Conservation (phyloP, 495 filamentous ascomycete genomes). For the Stereocaulon alpinum region DNA sequence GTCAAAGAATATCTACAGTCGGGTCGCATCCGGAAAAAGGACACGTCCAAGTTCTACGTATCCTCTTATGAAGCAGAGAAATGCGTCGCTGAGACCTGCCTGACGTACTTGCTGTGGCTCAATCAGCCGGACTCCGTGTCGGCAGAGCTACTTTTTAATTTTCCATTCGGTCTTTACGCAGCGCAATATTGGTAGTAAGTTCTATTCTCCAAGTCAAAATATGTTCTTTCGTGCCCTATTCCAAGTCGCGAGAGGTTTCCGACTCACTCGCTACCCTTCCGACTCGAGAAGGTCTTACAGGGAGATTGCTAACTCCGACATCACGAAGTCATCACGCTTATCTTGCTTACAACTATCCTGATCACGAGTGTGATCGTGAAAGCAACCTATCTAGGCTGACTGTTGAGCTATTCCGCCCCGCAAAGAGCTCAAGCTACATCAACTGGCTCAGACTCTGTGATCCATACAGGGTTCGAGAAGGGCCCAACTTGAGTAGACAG, state of each 20-base stretch:
- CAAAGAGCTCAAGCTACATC: background rate
- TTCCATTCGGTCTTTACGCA: slow-evolving; percentile 1
- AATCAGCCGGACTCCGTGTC: background rate
- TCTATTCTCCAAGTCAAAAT: too few species aligned
- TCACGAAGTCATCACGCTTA: background rate
- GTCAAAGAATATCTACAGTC: slow-evolving; percentile 1
- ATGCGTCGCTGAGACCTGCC: background rate
- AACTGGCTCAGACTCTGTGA: slow-evolving; percentile 3
- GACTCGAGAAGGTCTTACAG: too few species aligned
- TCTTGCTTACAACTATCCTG: background rate
- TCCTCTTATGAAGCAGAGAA: background rate
- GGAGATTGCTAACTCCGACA: too few species aligned
- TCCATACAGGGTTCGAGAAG: background rate
- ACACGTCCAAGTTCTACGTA: background rate
- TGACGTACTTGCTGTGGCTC: background rate
- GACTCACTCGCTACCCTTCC: too few species aligned
- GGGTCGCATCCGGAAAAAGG: background rate
- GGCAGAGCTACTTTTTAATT: background rate
- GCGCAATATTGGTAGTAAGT: background rate
- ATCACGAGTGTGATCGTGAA: background rate
- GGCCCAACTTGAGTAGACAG: background rate
- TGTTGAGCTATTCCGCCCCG: background rate
- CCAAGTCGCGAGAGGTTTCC: too few species aligned
- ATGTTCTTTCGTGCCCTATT: too few species aligned
- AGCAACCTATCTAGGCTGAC: background rate